A percentile compares a stretch with the other conserved stretches of the same genome.
These are phyloP conservation scores for Ganoderma lingzhi DNA, from an alignment of 1,284 basidiomycete genomes.

Conservation along the genomic window DNA sequence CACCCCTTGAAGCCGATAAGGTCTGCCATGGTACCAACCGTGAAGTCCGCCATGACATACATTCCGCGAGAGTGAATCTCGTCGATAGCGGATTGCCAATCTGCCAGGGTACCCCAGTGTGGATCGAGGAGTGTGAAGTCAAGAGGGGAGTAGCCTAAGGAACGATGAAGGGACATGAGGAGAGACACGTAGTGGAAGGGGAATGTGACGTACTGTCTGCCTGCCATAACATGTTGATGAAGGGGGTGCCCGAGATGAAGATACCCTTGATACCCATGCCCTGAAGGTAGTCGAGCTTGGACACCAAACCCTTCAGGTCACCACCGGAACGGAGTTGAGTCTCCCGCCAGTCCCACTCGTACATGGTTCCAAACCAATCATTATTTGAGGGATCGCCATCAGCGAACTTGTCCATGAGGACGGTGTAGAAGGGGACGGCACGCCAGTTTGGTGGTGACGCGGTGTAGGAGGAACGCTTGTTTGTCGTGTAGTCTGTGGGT, in stretches of 20 bases:
- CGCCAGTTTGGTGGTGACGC: conserved; percentile 90
- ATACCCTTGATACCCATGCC: conserved; percentile 87
- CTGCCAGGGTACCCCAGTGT: conserved; percentile 84
- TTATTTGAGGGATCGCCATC: conserved; percentile 92
- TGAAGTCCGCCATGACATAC: conserved; percentile 94
- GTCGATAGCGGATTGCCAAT: conserved; percentile 82
- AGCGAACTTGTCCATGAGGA: conserved; percentile 92
- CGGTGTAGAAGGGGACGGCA: conserved; percentile 82
- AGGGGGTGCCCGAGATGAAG: conserved; percentile 91
- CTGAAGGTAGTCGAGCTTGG: conserved; percentile 85
- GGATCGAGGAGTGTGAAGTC: conserved; percentile 91
- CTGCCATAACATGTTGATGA: conserved; percentile 95
- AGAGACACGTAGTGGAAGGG: conserved; percentile 4
- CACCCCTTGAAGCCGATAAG: conserved; percentile 86
- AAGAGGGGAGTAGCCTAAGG: conserved; percentile 88
- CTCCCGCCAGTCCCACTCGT: conserved; percentile 87
- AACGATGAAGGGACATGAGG: not conserved
- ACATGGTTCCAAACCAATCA: conserved; percentile 83
- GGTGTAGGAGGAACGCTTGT: conserved; percentile 73
- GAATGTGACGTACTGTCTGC: conserved; percentile 78
- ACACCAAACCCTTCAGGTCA: conserved; percentile 79
- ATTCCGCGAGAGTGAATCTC: conserved; percentile 82
- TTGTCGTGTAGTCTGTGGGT: conserved; percentile 74
- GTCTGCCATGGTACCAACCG: conserved; percentile 91
- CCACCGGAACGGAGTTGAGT: conserved; percentile 90